Conservation (phyloP, 257 asterid genomes). For the Haberlea rhodopensis region DNA sequence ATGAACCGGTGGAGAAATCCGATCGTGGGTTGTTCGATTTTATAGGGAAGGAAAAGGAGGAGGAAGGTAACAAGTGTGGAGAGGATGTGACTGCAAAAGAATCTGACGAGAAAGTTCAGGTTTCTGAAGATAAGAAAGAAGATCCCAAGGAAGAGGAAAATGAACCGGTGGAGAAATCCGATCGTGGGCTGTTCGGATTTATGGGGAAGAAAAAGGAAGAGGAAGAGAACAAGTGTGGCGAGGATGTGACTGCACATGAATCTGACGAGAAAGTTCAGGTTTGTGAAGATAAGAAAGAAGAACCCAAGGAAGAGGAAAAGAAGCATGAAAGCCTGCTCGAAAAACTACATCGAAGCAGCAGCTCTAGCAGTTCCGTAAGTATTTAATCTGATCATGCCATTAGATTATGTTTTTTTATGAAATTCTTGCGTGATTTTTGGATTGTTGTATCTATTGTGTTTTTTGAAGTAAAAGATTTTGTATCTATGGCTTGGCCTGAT, state of each 20-base stretch:
- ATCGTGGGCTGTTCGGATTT: too few species aligned
- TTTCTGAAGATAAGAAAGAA: neutral
- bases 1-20: neutral
- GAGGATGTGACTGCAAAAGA: neutral
- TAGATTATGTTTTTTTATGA: neutral
- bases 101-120: neutral
- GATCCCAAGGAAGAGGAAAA: neutral
- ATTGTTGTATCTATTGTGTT: neutral
- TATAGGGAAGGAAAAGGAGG: neutral
- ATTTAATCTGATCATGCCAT: neutral
- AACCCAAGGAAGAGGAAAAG: constrained; percentile 36
- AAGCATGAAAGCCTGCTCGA: constrained; percentile 46
- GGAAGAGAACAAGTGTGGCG: neutral
- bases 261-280: neutral
- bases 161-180: neutral
- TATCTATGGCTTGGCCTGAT: neutral
- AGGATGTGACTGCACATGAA: too few species aligned
- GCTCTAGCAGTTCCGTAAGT: constrained; percentile 88
- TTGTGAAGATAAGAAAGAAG: constrained; percentile 21
- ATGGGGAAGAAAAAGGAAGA: neutral
- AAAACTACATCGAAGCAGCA: constrained; percentile 50
- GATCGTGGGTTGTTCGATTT: neutral
- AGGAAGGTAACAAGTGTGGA: neutral
- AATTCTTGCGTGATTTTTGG: too few species aligned
- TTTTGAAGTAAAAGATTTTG: neutral